Base-by-base conservation (phyloP, 352 stramenopile genomes). In the Globisporangium carolinianum region DNA sequence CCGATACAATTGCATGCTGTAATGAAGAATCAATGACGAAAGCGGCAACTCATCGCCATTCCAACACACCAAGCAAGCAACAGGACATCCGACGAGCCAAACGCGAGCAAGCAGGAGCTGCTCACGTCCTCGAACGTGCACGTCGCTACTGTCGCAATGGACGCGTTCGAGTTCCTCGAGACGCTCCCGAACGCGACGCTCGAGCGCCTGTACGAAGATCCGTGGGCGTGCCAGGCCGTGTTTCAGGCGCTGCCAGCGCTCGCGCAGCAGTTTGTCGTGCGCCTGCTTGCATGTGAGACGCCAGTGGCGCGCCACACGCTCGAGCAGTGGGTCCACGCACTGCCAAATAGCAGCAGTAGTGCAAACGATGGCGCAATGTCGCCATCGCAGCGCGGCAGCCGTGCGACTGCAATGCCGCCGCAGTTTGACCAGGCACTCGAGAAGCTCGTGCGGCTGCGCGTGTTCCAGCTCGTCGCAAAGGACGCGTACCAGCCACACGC, bases 181-280 rank as follows among this genome's bases (percentile, higher is more conserved):
- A 88, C 82, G 67, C 74, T 92, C 58, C 80, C 84, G 53, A 76
- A 69, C 49, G 69, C 66, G 54, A 91, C 81, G 61, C 67, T 94
- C 35, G 82, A 91, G 69, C 75, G 82, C 39, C 73, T 94, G 39
- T 94, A 91, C 57, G 69, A 86, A 59, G 84, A 94, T 61, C 82
- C 86, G 50, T 96, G 86, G 86, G 89, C 86, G 6, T 96, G 88
- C 57, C 83, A 94, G 61, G 88, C 88, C 14, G 79, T 97, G 5
- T 91, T 95, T 64, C 86, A 95, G 72, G 83, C 86, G 24, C 76
- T 97, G 11, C 76, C 81, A 14, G 65, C 87, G 10, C 79, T 97
- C 18, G 82, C 86, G 15, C 88, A 97, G 69, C 88, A 97, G 69
- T 94, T 96, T 51, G 84, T 96, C 1, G 90, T 96, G 79, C 87